Conservation (phyloP, 306 rosid genomes). For the Malus fusca region DNA sequence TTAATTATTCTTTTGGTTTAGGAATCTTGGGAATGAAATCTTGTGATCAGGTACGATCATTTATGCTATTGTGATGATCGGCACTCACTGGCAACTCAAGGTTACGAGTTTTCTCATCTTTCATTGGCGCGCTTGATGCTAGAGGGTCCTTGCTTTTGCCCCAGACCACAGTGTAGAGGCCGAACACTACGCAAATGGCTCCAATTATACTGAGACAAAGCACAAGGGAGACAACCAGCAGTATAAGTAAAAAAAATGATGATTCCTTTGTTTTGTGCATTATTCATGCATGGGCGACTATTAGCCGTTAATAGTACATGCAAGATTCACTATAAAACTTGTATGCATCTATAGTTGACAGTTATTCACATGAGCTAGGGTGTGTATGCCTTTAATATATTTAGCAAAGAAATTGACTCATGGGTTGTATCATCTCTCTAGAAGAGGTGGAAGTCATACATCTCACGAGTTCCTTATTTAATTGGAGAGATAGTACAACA, state of each 20-base stretch:
- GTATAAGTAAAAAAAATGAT: background rate
- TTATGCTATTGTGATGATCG: background rate
- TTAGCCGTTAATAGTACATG: background rate
- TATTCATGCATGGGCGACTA: background rate
- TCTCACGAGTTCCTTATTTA: background rate
- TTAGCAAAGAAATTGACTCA: background rate
- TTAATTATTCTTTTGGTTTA: background rate
- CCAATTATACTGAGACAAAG: slow-evolving; percentile 55
- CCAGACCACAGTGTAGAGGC: slow-evolving; percentile 96
- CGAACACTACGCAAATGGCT: slow-evolving; percentile 68
- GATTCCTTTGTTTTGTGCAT: background rate
- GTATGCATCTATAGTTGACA: background rate
- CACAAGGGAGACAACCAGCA: background rate
- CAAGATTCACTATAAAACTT: slow-evolving; percentile 31
- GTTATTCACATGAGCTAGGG: background rate
- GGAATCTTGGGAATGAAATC: background rate
- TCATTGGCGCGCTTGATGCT: slow-evolving; percentile 4
- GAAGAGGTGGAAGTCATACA: no score
- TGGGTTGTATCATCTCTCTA: no score
- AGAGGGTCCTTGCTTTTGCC: slow-evolving; percentile 76
- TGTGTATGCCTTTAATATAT: no score
- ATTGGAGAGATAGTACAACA: background rate
- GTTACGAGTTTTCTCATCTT: slow-evolving; percentile 29
- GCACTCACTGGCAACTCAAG: slow-evolving; percentile 50
- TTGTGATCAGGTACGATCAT: background rate